Conservation (phyloP, 345 rosid species). For the Raphanus sativus region DNA sequence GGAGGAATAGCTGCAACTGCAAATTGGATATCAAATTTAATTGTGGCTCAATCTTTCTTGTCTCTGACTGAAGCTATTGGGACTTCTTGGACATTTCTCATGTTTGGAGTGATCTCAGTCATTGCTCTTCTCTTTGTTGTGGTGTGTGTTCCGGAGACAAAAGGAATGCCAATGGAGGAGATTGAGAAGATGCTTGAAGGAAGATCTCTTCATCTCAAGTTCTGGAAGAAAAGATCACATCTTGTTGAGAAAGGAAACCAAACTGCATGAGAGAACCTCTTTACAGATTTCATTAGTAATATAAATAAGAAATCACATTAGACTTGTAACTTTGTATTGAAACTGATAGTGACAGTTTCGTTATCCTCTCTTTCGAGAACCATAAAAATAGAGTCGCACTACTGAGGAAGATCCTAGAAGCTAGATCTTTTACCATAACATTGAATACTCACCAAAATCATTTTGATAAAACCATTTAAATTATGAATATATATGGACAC, state of each 20-base stretch:
- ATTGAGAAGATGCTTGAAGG: slow-evolving; percentile 78
- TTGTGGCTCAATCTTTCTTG: slow-evolving; percentile 77
- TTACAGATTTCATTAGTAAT: not conserved
- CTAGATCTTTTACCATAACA: not conserved
- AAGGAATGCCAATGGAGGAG: slow-evolving; percentile 83
- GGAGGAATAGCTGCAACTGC: slow-evolving; percentile 93
- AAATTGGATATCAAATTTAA: slow-evolving; percentile 80
- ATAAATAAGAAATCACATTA: not conserved
- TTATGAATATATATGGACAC: not conserved
- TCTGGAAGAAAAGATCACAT: slow-evolving; percentile 53
- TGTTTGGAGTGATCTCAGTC: slow-evolving; percentile 67
- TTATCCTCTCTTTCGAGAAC: not conserved
- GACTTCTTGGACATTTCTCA: slow-evolving; percentile 69
- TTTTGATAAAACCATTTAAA: not conserved
- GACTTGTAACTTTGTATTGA: slow-evolving; percentile 12
- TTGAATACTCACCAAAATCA: not conserved
- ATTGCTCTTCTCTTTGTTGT: slow-evolving; percentile 63
- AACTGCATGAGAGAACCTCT: slow-evolving; percentile 35
- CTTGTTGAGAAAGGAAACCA: slow-evolving; percentile 39
- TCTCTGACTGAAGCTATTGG: slow-evolving; percentile 71
- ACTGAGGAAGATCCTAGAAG: not conserved
- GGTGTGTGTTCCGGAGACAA: slow-evolving; percentile 80
- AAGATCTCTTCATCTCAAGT: slow-evolving; percentile 58
- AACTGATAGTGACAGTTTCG: not conserved
- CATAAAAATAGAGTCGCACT: not conserved